Conservation (phyloP, 768 basidiomycete genomes). For the Stropharia rugosoannulata region DNA sequence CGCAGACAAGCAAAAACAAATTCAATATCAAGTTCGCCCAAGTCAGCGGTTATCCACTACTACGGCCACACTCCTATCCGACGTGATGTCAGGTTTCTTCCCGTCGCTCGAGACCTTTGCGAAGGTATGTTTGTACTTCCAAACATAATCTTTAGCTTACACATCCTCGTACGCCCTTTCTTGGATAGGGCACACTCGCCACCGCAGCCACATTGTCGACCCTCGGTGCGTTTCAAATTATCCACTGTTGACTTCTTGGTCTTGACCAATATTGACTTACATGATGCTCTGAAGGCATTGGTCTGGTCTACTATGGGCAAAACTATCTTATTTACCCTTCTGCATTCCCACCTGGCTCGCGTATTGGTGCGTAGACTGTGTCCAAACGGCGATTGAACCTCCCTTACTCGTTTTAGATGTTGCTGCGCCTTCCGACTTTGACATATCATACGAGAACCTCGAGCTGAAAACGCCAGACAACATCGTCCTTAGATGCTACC, state of each 20-base stretch:
- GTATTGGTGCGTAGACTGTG: slow-evolving; percentile 49
- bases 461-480: slow-evolving; percentile 72
- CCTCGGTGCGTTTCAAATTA: slow-evolving; percentile 38
- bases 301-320: slow-evolving; percentile 84
- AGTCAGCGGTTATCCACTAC: neutral
- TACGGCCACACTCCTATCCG: neutral
- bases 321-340: slow-evolving; percentile 90
- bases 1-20: neutral
- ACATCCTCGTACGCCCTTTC: too few species aligned
- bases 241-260: neutral
- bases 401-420: slow-evolving; percentile 52
- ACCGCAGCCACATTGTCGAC: slow-evolving; percentile 59
- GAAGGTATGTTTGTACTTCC: slow-evolving; percentile 30
- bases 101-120: slow-evolving; percentile 48
- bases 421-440: slow-evolving; percentile 64
- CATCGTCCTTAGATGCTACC: slow-evolving; percentile 70
- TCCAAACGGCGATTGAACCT: neutral
- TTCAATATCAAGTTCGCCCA: slow-evolving; percentile 7
- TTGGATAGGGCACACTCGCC: slow-evolving; percentile 47
- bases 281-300: slow-evolving; percentile 45
- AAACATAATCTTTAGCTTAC: too few species aligned
- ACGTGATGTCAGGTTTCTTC: slow-evolving; percentile 34
- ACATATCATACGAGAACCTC: slow-evolving; percentile 74
- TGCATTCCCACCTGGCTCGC: slow-evolving; percentile 74
- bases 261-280: slow-evolving; percentile 7